These are phyloP conservation scores for Phlebiopsis flavidoalba DNA, from an alignment of 768 basidiomycete species.

Conservation along the genomic window DNA sequence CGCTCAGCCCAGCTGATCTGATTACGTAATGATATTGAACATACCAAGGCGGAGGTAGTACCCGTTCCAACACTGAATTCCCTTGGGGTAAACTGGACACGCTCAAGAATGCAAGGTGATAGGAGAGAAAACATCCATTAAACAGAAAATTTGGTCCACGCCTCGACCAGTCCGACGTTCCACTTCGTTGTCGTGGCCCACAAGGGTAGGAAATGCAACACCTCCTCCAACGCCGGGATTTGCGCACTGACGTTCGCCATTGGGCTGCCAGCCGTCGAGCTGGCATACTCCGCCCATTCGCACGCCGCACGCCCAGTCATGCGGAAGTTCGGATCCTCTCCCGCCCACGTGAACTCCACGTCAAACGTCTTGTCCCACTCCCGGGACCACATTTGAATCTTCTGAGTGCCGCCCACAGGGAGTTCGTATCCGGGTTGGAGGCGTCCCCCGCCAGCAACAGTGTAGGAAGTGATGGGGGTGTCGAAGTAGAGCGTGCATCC, in stretches of 20 bases:
- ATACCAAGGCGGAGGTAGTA: too few species aligned
- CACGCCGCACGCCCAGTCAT: constrained; percentile 47
- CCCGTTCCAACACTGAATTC: too few species aligned
- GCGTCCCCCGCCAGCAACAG: constrained; percentile 31
- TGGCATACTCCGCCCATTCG: constrained; percentile 66
- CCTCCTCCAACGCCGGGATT: constrained; percentile 71
- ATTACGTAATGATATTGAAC: too few species aligned
- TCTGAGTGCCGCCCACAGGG: constrained; percentile 29
- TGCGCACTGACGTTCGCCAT: constrained; percentile 25
- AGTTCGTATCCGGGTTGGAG: constrained; percentile 40
- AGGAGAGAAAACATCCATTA: constrained; percentile 7
- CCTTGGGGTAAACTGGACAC: too few species aligned
- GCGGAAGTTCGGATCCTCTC: constrained; percentile 8
- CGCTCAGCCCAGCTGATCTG: too few species aligned
- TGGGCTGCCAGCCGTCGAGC: constrained; percentile 42
- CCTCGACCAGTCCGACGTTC: constrained; percentile 57
- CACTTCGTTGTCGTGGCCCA: constrained; percentile 63
- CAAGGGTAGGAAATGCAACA: constrained; percentile 54
- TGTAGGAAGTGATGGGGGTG: constrained; percentile 37
- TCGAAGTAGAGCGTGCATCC: constrained; percentile 59
- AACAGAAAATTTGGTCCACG: constrained; percentile 28
- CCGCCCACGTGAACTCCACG: constrained; percentile 49
- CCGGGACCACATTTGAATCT: constrained; percentile 56
- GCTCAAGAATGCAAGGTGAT: too few species aligned
- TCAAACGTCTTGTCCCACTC: constrained; percentile 50